Evolutionary conservation across 1,139 yeast genomes (phyloP).

Genomic region (Debaryomyces singareniensis): DNA sequence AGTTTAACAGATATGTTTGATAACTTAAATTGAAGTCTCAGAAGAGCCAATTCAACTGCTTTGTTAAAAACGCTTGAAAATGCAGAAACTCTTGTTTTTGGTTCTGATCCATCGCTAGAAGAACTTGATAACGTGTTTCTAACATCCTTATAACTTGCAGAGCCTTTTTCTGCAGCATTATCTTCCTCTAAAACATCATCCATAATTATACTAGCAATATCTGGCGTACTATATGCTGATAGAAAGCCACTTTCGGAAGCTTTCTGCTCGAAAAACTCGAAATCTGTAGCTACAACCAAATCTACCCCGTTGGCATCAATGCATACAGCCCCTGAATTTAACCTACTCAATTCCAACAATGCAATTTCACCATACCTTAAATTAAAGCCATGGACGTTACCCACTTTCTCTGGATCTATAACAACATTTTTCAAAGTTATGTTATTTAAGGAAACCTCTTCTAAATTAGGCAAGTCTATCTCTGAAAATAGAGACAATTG

Average conservation of each 20-base stretch:
- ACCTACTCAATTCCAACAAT: slow-evolving; percentile 43
- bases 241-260: slow-evolving; percentile 31
- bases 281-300: slow-evolving; percentile 48
- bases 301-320: slow-evolving; percentile 53
- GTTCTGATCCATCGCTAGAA: slow-evolving; percentile 7
- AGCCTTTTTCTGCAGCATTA: slow-evolving; percentile 6
- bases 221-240: slow-evolving; percentile 60
- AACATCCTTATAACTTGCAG: slow-evolving; percentile 7
- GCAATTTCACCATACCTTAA: slow-evolving; percentile 60
- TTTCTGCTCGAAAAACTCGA: slow-evolving; percentile 24
- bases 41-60: slow-evolving; percentile 66
- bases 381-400: slow-evolving; percentile 57
- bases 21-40: slow-evolving; percentile 49
- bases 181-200: slow-evolving; percentile 18
- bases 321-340: slow-evolving; percentile 56
- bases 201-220: slow-evolving; percentile 57
- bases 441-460: slow-evolving; percentile 59
- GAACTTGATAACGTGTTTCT: slow-evolving; percentile 2
- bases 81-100: slow-evolving; percentile 20
- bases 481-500: slow-evolving; percentile 81
- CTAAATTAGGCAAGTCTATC: slow-evolving; percentile 72
- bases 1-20: slow-evolving; percentile 40
- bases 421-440: slow-evolving; percentile 55
- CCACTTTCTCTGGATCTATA: slow-evolving; percentile 67
- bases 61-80: slow-evolving; percentile 52